Conservation (phyloP, 148 eudicot species). For the Rhododendron ferrugineum region DNA sequence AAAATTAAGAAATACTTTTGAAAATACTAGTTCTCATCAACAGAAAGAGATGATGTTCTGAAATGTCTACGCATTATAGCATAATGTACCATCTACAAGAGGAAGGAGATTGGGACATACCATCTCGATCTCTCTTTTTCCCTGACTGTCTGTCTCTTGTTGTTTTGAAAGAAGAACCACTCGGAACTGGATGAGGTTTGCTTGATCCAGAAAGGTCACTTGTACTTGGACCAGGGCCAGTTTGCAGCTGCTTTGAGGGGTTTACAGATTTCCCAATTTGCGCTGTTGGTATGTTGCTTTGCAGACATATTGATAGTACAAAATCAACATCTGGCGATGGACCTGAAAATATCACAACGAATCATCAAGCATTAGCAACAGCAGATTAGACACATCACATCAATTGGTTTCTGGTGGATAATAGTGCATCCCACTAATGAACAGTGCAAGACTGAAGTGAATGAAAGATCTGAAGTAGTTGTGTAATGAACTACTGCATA, state of each 20-base stretch:
- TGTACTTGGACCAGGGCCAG: slow-evolving; percentile 43
- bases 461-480: not conserved
- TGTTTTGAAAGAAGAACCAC: slow-evolving; percentile 50
- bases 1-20: not conserved
- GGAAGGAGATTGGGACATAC: slow-evolving; percentile 38
- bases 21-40: not conserved
- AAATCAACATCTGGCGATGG: slow-evolving; percentile 89
- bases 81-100: slow-evolving; percentile 7
- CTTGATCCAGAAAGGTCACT: slow-evolving; percentile 70
- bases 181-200: slow-evolving; percentile 43
- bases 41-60: not conserved
- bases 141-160: slow-evolving; percentile 54
- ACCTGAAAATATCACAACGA: slow-evolving; percentile 40
- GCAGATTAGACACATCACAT: not conserved
- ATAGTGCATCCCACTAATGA: not conserved
- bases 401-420: not conserved
- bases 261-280: slow-evolving; percentile 35
- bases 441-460: not conserved
- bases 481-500: not conserved
- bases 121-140: slow-evolving; percentile 59
- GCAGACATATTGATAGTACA: slow-evolving; percentile 80
- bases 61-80: not conserved
- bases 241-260: slow-evolving; percentile 30
- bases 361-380: not conserved
- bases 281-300: slow-evolving; percentile 58